phyloP scores from a whole-genome alignment of 2,329 filamentous ascomycete genomes.

The Fusarium sambucinum region DNA sequence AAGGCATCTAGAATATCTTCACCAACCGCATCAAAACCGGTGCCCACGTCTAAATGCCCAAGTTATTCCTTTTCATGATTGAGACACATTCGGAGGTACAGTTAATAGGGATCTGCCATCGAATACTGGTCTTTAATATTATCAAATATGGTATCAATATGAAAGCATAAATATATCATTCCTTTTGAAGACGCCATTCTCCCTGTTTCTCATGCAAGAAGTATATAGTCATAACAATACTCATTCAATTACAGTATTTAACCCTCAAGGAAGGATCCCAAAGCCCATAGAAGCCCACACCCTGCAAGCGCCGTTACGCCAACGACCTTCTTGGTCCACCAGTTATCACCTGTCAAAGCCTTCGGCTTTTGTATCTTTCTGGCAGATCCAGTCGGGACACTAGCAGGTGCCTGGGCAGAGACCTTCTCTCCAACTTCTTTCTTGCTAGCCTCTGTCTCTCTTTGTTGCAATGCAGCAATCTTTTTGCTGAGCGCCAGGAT shows the following conservation, averaged over 20 bases:
- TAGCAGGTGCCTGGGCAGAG: constrained; percentile 47
- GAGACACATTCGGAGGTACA: not conserved
- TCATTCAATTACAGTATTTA: constrained; percentile 22
- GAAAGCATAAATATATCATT: not conserved
- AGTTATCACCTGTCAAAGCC: constrained; percentile 73
- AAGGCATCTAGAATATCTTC: constrained; percentile 23
- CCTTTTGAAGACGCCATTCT: constrained; percentile 23
- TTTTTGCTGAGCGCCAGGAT: constrained; percentile 79
- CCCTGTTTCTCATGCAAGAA: constrained; percentile 11
- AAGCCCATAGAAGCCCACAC: constrained; percentile 69
- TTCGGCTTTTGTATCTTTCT: constrained; percentile 59
- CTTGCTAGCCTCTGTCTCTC: constrained; percentile 60
- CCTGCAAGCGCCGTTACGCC: constrained; percentile 73
- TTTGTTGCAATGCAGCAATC: constrained; percentile 66
- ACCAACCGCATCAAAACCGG: not conserved
- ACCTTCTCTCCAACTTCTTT: constrained; percentile 41
- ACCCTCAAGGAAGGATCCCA: constrained; percentile 65
- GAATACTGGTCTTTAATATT: not conserved
- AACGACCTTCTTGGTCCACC: constrained; percentile 74
- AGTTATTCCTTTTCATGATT: not conserved
- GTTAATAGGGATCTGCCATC: not conserved
- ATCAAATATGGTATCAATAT: constrained; percentile 16
- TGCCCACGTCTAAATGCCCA: not conserved
- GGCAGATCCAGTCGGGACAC: constrained; percentile 45
- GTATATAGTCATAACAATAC: constrained; percentile 8